Base-by-base conservation (phyloP, 2,329 filamentous ascomycete genomes). In the Arthrobotrys musiformis region DNA sequence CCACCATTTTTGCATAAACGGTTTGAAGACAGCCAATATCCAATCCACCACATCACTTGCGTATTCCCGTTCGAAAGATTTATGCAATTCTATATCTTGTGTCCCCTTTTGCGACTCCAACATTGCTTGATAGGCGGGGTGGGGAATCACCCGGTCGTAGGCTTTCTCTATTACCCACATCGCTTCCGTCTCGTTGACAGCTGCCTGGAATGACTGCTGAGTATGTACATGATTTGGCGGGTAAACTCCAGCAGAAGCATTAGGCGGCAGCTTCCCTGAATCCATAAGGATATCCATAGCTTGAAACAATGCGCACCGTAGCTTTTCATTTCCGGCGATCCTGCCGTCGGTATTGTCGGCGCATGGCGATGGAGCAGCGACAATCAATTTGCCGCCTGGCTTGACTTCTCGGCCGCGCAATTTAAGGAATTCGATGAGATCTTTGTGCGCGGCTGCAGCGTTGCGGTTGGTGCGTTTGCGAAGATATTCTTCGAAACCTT, bases 1-100 rank as follows among this genome's bases (percentile, higher is more conserved):
- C 61, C 61, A 74, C 61, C 61, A 60, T 13, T 15, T 28, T n/a
- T 28, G 5, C 61, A 74, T 67, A 24, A 74, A 74, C 3, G 50
- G 61, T 24, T 67, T 67, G 28, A 67, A 67, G 9, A 74, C 60
- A 15, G 52, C 61, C 19, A 67, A 44, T 5, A 67, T 60, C 40
- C 50, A 67, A 54, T 74, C 50, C 7, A 74, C 15, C 2, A 46
- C 42, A 2, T 24, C 35, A 4, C 19, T 17, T 26, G 70, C 48
- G n/a, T 74, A 74, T n/a, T 26, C 24, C 19, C 60, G 28, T 8
- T 8, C 28, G 8, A 46, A 42, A 8, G n/a, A 19, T 6, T 37
- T 33, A n/a, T 50, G 58, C 1, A 30, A 28, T 15, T 42, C 37
- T 9, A 40, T 33, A 60, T 44, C 42, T 4, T 50, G 5, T 19